These are phyloP conservation scores for Phytophthora citricola DNA, from an alignment of 352 stramenopile species.

Conservation along the genomic window DNA sequence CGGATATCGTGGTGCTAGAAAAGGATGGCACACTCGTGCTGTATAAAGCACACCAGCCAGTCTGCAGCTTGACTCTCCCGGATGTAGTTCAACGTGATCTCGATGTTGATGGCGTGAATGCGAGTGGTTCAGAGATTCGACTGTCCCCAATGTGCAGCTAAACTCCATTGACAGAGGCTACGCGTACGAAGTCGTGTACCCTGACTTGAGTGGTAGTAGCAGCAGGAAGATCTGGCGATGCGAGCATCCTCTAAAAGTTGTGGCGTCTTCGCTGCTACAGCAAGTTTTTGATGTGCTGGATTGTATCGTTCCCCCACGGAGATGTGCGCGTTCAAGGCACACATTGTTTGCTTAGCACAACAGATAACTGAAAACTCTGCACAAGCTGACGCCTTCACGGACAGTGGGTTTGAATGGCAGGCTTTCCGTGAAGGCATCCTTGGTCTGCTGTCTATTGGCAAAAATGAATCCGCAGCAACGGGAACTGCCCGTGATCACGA, in stretches of 20 bases:
- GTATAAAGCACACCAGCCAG: conserved; percentile 35
- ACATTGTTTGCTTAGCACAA: conserved; percentile 28
- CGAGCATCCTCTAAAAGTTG: conserved; percentile 50
- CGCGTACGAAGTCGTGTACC: conserved; percentile 43
- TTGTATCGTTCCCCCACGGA: conserved; percentile 27
- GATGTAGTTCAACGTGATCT: conserved; percentile 1
- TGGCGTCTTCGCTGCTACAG: conserved; percentile 40
- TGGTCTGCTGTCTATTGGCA: conserved; percentile 15
- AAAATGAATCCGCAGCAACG: not conserved
- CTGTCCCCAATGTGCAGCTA: conserved; percentile 34
- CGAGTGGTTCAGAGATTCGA: conserved; percentile 4
- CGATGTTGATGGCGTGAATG: not conserved
- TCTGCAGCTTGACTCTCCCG: conserved; percentile 44
- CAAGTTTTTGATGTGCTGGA: conserved; percentile 45
- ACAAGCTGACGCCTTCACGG: conserved; percentile 3
- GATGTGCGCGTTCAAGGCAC: conserved; percentile 28
- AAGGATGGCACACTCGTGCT: conserved; percentile 38
- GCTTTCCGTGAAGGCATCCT: conserved; percentile 31
- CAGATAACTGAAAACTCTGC: conserved; percentile 12
- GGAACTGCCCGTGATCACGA: conserved; percentile 1
- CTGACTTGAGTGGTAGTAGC: conserved; percentile 16
- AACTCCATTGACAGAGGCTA: conserved; percentile 26
- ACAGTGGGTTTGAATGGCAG: conserved; percentile 38
- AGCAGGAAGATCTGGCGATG: conserved; percentile 42
- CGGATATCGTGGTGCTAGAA: conserved; percentile 56